Base-by-base conservation (phyloP, 2,329 filamentous ascomycete species). In the Dactylellina sp. region DNA sequence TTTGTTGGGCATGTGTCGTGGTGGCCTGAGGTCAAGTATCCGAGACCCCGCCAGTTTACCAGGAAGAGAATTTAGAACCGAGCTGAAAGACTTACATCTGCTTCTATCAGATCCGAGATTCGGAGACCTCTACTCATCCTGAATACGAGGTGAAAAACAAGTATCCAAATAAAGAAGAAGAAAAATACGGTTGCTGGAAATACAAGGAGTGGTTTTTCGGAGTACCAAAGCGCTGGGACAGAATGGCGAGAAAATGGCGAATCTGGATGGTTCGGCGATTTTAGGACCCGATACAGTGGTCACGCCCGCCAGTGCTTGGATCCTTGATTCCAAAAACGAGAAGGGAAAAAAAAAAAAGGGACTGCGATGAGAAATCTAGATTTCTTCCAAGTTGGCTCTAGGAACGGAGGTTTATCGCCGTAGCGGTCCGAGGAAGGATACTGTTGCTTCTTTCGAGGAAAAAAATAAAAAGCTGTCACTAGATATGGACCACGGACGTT, bases 201-300 rank as follows among this genome's bases (percentile, higher is more conserved):
- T n/a, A 32, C 47, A 61, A 62, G 57, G 65, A 57, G 50, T 46
- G 16, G 44, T 55, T 47, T 42, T 32, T 24, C 46, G 53, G 46
- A 60, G 59, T 59, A 49, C 68, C 68, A 49, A 28, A 63, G 52
- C 59, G 44, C 60, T 60, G 68, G 68, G 68, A 60, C 39, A 49
- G 53, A 61, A 72, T 60, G 14, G 47, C 44, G 60, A 72, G 60
- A 32, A 63, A 55, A 59, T 59, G 68, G 68, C 68, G 53, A 72
- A 72, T 72, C 68, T 65, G 60, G 68, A 71, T 63, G 44, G 59
- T 60, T 72, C 68, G 60, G 66, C 66, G 66, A 72, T 72, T 72
- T 72, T 64, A 57, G 52, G 66, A 72, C 68, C 68, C 68, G 68
- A 50, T 64, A 65, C 44, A 72, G 44, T 72, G 68, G 68, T 63